Conservation (phyloP, 2,329 filamentous ascomycete species). For the Botrytis galanthina region DNA sequence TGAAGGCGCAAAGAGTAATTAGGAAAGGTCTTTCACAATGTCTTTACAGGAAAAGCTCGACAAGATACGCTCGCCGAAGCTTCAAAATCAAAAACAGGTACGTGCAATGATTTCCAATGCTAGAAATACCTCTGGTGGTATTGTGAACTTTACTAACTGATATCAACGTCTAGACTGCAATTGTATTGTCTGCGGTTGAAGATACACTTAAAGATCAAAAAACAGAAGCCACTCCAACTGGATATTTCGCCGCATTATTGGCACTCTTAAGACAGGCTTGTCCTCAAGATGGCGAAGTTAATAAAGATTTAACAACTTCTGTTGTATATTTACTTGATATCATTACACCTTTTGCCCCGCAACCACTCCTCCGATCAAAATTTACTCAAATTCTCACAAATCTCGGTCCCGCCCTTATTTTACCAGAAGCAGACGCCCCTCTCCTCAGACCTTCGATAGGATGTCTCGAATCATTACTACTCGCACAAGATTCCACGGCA, state of each 20-base stretch:
- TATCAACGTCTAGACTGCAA: conserved; percentile 59
- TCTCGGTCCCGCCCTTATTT: conserved; percentile 78
- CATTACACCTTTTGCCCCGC: conserved; percentile 79
- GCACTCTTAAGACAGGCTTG: conserved; percentile 80
- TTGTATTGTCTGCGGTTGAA: conserved; percentile 88
- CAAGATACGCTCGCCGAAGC: conserved; percentile 94
- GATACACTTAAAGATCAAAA: conserved; percentile 88
- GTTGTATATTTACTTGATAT: conserved; percentile 95
- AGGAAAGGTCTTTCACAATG: conserved; percentile 41
- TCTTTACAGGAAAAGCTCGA: conserved; percentile 87
- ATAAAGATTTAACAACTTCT: conserved; percentile 79
- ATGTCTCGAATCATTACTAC: conserved; percentile 84
- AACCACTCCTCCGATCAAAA: conserved; percentile 85
- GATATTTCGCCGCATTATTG: conserved; percentile 93
- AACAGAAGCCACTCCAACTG: conserved; percentile 77
- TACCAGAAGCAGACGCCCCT: conserved; percentile 80
- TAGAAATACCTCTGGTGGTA: conserved; percentile 21
- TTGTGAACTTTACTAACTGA: conserved; percentile 21
- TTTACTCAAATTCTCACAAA: conserved; percentile 90
- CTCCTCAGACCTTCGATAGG: conserved; percentile 86
- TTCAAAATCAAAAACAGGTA: conserved; percentile 93
- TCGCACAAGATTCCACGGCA: conserved; percentile 81
- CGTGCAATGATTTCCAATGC: conserved; percentile 26
- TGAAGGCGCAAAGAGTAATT: conserved; percentile 34
- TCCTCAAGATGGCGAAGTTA: conserved; percentile 61